phyloP scores from a whole-genome alignment of 495 filamentous ascomycete species.

The Apodospora peruviana region DNA sequence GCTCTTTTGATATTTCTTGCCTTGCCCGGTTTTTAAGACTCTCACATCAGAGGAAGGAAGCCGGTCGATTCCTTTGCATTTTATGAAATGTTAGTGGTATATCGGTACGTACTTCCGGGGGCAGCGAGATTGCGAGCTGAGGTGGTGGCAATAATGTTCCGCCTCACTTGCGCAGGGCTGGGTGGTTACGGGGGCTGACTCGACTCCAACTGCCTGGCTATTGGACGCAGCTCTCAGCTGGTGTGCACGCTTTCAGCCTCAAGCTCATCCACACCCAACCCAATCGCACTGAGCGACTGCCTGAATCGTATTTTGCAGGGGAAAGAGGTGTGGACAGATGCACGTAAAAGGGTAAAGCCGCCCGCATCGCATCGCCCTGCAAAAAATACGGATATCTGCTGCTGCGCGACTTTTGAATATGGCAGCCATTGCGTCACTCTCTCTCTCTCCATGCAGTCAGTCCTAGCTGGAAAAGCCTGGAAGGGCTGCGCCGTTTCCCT shows the following conservation, averaged over 20 bases:
- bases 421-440: background rate
- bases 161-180: slow-evolving; percentile 13
- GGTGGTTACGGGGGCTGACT: background rate
- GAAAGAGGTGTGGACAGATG: background rate
- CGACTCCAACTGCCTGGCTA: background rate
- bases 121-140: slow-evolving; percentile 8
- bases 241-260: background rate
- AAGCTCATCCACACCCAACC: background rate
- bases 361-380: background rate
- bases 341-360: background rate
- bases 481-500: too few species aligned
- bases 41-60: background rate
- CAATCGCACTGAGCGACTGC: background rate
- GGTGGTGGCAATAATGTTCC: slow-evolving; percentile 4
- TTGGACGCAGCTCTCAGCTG: slow-evolving; percentile 4
- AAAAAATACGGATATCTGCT: background rate
- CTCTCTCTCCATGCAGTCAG: too few species aligned
- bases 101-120: background rate
- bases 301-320: background rate
- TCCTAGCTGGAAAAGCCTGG: too few species aligned
- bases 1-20: background rate
- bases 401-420: background rate
- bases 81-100: background rate
- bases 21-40: background rate
- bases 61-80: background rate